phyloP scores from a whole-genome alignment of 2,329 filamentous ascomycete genomes.

The Metarhizium album region DNA sequence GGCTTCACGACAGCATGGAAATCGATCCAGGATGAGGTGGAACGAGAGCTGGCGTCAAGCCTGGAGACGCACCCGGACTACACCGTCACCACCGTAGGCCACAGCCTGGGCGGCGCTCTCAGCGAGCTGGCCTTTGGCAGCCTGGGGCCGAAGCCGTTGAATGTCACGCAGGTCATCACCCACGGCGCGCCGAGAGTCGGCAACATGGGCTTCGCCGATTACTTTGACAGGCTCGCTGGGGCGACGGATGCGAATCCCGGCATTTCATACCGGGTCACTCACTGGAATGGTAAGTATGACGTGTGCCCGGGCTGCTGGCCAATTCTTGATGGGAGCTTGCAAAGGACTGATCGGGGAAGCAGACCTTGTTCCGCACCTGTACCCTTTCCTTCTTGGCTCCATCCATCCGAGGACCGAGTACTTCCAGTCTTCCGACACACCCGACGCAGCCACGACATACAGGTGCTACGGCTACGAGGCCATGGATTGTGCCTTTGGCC shows the following conservation, averaged over 20 bases:
- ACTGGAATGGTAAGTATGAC: not conserved
- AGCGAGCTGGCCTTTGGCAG: not conserved
- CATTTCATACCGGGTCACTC: not conserved
- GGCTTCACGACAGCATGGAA: not conserved
- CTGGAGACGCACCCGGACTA: not conserved
- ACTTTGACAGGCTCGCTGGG: not conserved
- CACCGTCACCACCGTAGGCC: not conserved
- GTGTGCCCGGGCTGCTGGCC: too few species aligned
- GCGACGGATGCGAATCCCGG: not conserved
- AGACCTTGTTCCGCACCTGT: not conserved
- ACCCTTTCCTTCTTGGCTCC: not conserved
- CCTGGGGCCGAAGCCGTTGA: not conserved
- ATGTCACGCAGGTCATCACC: not conserved
- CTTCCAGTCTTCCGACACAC: constrained; percentile 6
- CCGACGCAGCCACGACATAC: not conserved
- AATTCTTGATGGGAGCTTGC: too few species aligned
- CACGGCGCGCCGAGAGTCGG: not conserved
- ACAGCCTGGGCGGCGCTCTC: not conserved
- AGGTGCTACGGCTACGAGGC: not conserved
- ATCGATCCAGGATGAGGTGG: not conserved
- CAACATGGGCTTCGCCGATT: not conserved
- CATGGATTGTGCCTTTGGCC: not conserved
- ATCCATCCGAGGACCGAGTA: not conserved
- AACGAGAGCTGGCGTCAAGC: not conserved
- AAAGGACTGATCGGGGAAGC: too few species aligned